phyloP scores from a whole-genome alignment of 2,329 filamentous ascomycete genomes.

The Helminthosporium solani region DNA sequence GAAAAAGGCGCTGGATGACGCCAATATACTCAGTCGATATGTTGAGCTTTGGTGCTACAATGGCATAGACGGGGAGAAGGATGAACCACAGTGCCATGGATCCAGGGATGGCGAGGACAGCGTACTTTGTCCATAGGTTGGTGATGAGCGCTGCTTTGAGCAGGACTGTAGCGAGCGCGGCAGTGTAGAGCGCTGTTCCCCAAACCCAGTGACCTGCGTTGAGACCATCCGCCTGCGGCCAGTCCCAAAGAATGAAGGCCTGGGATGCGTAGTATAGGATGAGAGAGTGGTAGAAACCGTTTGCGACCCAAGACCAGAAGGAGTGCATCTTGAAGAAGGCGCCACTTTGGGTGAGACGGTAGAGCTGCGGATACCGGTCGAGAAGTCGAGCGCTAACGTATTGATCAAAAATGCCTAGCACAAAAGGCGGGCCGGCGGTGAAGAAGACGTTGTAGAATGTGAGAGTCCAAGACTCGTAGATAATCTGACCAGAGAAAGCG shows the following conservation, averaged over 20 bases:
- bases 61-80: slow-evolving; percentile 85
- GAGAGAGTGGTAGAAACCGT: slow-evolving; percentile 93
- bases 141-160: slow-evolving; percentile 93
- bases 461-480: slow-evolving; percentile 99
- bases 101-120: slow-evolving; percentile 90
- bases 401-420: slow-evolving; percentile 94
- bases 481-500: slow-evolving; percentile 94
- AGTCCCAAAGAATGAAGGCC: slow-evolving; percentile 78
- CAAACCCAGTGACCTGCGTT: slow-evolving; percentile 95
- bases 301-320: slow-evolving; percentile 89
- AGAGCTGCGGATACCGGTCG: slow-evolving; percentile 94
- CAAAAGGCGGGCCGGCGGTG: slow-evolving; percentile 88
- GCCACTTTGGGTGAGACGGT: slow-evolving; percentile 88
- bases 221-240: slow-evolving; percentile 75
- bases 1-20: slow-evolving; percentile 76
- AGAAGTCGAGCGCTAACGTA: slow-evolving; percentile 92
- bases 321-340: slow-evolving; percentile 91
- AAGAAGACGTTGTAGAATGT: slow-evolving; percentile 99
- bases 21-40: slow-evolving; percentile 85
- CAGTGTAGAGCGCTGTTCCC: slow-evolving; percentile 92
- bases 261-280: slow-evolving; percentile 85
- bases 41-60: slow-evolving; percentile 75
- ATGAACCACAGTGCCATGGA: slow-evolving; percentile 89
- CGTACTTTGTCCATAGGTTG: slow-evolving; percentile 99
- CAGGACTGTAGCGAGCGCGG: slow-evolving; percentile 88